These are phyloP conservation scores for Elsinoe necatrix DNA, from an alignment of 2,329 filamentous ascomycete genomes.

Conservation along the genomic window DNA sequence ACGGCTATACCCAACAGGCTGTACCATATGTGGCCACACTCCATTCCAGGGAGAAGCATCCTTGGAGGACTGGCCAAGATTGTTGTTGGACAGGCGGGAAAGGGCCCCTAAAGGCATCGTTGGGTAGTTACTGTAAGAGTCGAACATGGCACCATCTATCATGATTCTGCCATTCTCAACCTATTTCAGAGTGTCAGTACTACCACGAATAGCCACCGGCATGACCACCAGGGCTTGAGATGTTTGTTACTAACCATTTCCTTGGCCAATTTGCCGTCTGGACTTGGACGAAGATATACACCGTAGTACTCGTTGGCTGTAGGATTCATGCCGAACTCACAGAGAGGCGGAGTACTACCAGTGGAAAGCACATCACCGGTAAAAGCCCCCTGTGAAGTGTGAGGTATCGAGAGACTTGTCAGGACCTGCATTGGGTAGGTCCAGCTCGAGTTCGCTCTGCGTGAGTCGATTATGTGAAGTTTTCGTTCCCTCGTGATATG, in stretches of 20 bases:
- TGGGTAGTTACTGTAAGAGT: neutral
- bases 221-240: neutral
- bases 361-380: neutral
- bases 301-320: neutral
- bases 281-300: neutral
- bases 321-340: neutral
- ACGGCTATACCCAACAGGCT: too few relatives aligned
- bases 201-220: neutral
- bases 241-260: neutral
- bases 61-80: too few relatives aligned
- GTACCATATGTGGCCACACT: too few relatives aligned
- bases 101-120: neutral
- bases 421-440: too few relatives aligned
- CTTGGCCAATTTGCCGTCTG: neutral
- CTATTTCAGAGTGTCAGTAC: neutral
- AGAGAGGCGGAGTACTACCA: neutral
- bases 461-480: too few relatives aligned
- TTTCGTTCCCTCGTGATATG: too few relatives aligned
- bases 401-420: too few relatives aligned
- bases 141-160: neutral
- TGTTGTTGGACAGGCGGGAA: neutral
- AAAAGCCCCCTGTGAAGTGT: neutral
- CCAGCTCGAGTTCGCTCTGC: too few relatives aligned
- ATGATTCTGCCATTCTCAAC: conserved; percentile 2
- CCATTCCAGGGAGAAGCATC: too few relatives aligned